phyloP scores from a whole-genome alignment of 73 alveolate species.

The Tetrahymena elliotti region DNA sequence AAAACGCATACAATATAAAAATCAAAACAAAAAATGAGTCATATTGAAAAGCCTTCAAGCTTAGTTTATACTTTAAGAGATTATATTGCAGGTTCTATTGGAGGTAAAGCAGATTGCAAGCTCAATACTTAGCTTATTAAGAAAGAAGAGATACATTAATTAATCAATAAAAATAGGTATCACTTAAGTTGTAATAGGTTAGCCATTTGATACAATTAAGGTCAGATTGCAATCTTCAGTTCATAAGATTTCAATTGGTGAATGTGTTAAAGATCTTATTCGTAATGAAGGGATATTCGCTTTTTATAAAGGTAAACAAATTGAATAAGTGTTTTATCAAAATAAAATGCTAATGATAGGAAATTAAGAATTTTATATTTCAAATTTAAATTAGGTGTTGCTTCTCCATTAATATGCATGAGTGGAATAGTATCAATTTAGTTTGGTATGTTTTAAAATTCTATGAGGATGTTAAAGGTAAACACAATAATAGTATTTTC shows the following conservation, averaged over 20 bases:
- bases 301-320: constrained; percentile 30
- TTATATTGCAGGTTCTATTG: not conserved
- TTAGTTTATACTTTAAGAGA: not conserved
- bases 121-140: too few relatives aligned
- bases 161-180: not conserved
- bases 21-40: not conserved
- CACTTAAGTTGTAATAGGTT: constrained; percentile 23
- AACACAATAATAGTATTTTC: not conserved
- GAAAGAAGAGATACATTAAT: too few relatives aligned
- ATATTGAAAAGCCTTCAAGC: not conserved
- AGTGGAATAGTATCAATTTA: not conserved
- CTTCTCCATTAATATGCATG: not conserved
- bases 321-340: too few relatives aligned
- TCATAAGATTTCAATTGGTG: not conserved
- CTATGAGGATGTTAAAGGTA: not conserved
- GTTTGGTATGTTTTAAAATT: constrained; percentile 12
- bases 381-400: not conserved
- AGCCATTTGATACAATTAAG: constrained; percentile 45
- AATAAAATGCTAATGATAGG: not conserved
- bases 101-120: not conserved
- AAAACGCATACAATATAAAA: not conserved
- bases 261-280: not conserved
- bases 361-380: not conserved
- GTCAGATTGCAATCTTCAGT: constrained; percentile 29
- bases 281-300: constrained; percentile 37